Evolutionary conservation across 257 asterid genomes (phyloP), one percentile per base, ranked within the genome.

Genomic region (Knoxia roxburghii): DNA sequence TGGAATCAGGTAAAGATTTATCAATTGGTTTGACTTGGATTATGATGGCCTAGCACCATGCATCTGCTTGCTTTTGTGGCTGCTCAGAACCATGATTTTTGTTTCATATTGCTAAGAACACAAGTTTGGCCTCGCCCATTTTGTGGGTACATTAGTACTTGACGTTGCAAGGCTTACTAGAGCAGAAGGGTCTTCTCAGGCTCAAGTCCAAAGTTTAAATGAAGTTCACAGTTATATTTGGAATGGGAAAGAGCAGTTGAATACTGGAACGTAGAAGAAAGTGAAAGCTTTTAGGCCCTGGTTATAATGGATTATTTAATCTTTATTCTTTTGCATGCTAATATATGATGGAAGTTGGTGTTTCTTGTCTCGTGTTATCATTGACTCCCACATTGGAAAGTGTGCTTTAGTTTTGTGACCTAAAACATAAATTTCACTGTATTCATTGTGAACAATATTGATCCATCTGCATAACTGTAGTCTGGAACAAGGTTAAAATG

Each of bases 1-100:
- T 94, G 99, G 99, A 94, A 90, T 90, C 97, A 94, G 95, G 99
- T 94, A 70, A n/a, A 21, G 10, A 32, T 66, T 68, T 26, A 59
- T 6, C 14, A 40, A 40, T 24, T 32, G 35, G 10, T n/a, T n/a
- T n/a, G n/a, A n/a, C 6, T 53, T 53, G 49, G 49, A n/a, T 41
- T 68, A 24, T 41, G 37, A 55, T 20, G 1, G 56, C 11, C 53
- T 6, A 2, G 29, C 15, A 37, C 9, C 39, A 17, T 5, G 17
- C 48, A 6, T 49, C 27, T 65, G 13, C 58, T 13, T 27, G 15
- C 18, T 0, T 5, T 18, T 20, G 20, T 48, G 55, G 24, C 43
- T 30, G 4, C 7, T 12, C 33, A 50, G 18, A 32, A 37, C 6
- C 29, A 20, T 35, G 13, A 2, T 65, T 7, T 3, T 5, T 17